Evolutionary conservation across 768 basidiomycete genomes (phyloP).

Genomic region (Mycena floridula): DNA sequence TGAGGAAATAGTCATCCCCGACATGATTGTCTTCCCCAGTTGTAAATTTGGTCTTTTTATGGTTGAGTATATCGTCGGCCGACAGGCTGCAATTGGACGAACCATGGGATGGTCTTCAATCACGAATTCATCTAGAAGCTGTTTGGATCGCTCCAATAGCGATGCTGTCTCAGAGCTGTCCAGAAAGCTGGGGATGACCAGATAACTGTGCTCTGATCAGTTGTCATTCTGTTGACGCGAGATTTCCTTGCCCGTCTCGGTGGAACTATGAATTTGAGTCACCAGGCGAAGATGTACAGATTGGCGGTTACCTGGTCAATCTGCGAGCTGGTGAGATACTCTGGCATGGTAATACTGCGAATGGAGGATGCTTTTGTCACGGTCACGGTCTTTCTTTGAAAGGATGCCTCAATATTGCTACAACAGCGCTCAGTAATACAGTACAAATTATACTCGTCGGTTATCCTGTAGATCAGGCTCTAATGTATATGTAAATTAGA

Average conservation of each 20-base stretch:
- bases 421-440: too few relatives aligned
- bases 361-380: too few relatives aligned
- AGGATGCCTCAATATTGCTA: too few relatives aligned
- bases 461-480: too few relatives aligned
- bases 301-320: slow-evolving; percentile 43
- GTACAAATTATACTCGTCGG: too few relatives aligned
- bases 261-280: slow-evolving; percentile 3
- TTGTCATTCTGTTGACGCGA: not conserved
- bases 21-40: slow-evolving; percentile 73
- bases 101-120: slow-evolving; percentile 79
- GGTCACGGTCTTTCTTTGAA: too few relatives aligned
- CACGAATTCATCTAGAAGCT: slow-evolving; percentile 74
- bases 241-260: slow-evolving; percentile 41
- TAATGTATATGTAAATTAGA: too few relatives aligned
- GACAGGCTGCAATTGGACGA: slow-evolving; percentile 19
- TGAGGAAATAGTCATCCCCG: slow-evolving; percentile 91
- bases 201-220: slow-evolving; percentile 51
- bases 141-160: slow-evolving; percentile 65
- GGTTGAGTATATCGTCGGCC: not conserved
- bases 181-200: slow-evolving; percentile 74
- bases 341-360: slow-evolving; percentile 26
- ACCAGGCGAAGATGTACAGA: not conserved
- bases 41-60: slow-evolving; percentile 78
- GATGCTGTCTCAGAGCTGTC: slow-evolving; percentile 45
- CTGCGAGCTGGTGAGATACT: slow-evolving; percentile 51